Base-by-base conservation (phyloP, 345 rosid species). In the Excoecaria cochinchinensis region DNA sequence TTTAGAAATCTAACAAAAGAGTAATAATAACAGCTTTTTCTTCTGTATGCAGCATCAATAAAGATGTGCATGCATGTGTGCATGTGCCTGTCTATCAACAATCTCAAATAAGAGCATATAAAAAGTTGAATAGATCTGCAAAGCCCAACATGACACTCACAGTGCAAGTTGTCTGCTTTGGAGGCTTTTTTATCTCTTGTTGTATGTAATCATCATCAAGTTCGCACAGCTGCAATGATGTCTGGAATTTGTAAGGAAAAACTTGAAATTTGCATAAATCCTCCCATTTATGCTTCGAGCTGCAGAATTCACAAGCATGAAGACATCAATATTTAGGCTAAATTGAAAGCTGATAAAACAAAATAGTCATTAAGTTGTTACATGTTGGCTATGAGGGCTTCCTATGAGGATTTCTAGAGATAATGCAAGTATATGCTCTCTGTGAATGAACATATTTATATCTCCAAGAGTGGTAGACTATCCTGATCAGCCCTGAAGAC, bases 141-240 rank as follows among this genome's bases (percentile, higher is more conserved):
- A 60, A 66, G 51, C 64, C 36, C 63, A 31, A 52, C 51, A 71
- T 60, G 44, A 77, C 70, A 85, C 97, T 87, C 85, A 95, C 99
- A 57, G 79, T 73, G 80, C 97, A 95, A 74, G 85, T 87, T 66
- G 81, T 79, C 77, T 76, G 87, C 81, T 85, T 86, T 60, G 94
- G 81, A 77, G 93, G 92, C 78, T 90, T 91, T 85, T 86, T 86
- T 86, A 95, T 95, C 88, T 91, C 97, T 77, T 82, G 85, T 74
- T 90, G 96, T 69, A 95, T 89, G 87, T 89, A 93, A 58, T 93
- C 95, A 83, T 95, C 99, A 71, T 78, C 84, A 61, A 95, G 93
- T 82, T 95, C 99, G 82, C 60, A 95, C 66, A 95, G 86, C 84
- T 93, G 97, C 70, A 95, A 77, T 16, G 88, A 83, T 16, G 86